Base-by-base conservation (phyloP, 225 moss, liverwort and hornwort species). In the Bryum argenteum region DNA sequence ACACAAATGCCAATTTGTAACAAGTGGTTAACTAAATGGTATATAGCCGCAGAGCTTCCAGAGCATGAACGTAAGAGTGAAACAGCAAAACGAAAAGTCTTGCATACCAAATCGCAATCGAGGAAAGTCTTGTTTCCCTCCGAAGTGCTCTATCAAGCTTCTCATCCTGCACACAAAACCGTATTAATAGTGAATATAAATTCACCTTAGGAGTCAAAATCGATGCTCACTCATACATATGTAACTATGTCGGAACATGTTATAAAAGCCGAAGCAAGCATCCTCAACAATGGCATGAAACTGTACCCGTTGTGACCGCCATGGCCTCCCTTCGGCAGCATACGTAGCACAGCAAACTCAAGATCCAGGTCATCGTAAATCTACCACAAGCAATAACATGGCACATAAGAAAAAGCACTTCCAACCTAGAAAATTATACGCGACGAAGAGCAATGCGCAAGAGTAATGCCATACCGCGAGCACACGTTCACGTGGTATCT, bases 361-460 rank as follows among this genome's bases (percentile, higher is more conserved):
- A 98, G 88, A 70, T 98, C 98, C 76, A 94, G 76, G 75, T 98
- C 98, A 71, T 98, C 98, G 45, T 79, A 98, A 56, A 97, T 91
- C 91, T 93, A 79, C 64, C 61, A 69, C 56, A 55, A 53, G 10
- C 54, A 67, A 40, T 75, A 33, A 80, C 43, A 33, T 53, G 33
- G 43, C 56, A 59, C 26, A 21, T 1, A 18, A 54, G 54, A 51
- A 66, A 50, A 56, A 21, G 28, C 33, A 23, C 68, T 47, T 48
- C 55, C 8, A 44, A 44, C 51, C 44, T 38, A 77, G 39, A 40
- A 40, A 2, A 61, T 19, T 60, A 41, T 17, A 55, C 52, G 70
- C 65, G 54, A 41, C 42, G 54, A 59, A 9, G 53, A 63, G 22
- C 12, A 21, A 68, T 40, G 58, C 23, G 38, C 13, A 37, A 68